Evolutionary conservation across 495 filamentous ascomycete species (phyloP), one percentile per base, ranked within the genome.

Genomic region (Podospora pseudopauciseta): DNA sequence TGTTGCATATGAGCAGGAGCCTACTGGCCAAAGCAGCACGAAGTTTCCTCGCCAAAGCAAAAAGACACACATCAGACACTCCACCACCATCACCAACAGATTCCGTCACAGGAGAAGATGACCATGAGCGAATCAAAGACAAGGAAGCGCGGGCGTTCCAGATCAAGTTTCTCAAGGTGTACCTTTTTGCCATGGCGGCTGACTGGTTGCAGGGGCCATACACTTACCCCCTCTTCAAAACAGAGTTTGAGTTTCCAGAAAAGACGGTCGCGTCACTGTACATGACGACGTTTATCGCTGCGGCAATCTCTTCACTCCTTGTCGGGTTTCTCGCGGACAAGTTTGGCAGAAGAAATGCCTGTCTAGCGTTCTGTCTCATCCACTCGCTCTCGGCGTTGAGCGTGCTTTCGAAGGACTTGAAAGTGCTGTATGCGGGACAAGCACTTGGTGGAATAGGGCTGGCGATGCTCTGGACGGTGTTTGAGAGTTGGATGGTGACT

Each of bases 81-180:
- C 39, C 39, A 2, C 39, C 39, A 49, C 13, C 13, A 49, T 49
- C 39, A 49, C 39, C 39, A 49, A 49, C 39, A 49, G 39, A 49
- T 3, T 49, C 39, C 39, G 13, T 49, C 39, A 49, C 39, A 16
- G 39, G 39, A 49, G 39, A 49, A 18, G 39, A 49, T 13, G 39
- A 49, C 39, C 13, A 19, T 26, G 55, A 58, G 23, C n/a, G n/a
- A 26, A 23, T 11, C 55, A 58, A 58, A 26, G 55, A 58, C 18
- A 19, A 58, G n/a, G 55, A 58, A n/a, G 55, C 55, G 23, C 55
- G 55, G n/a, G 55, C 55, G n/a, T 58, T 58, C 23, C 55, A 58
- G 55, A 58, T 58, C 55, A 58, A 58, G 23, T 58, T 58, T n/a
- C 55, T 58, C 55, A 58, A 58, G 55, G 55, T 58, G 13, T 58